Conservation (phyloP, 2,329 filamentous ascomycete species). For the Sporothrix brasiliensis region DNA sequence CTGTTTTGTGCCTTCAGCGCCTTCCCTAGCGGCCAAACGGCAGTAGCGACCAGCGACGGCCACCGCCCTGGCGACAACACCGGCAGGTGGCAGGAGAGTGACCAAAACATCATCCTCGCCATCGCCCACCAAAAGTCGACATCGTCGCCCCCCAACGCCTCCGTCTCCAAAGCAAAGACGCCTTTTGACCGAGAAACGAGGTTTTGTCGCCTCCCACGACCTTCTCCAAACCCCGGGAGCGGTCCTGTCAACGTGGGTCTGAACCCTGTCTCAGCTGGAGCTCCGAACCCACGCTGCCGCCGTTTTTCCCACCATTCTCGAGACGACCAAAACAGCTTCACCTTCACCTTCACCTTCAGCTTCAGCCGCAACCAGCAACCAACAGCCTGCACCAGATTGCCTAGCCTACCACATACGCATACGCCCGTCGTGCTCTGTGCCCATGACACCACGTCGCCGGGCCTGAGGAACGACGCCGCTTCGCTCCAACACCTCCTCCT, state of each 20-base stretch:
- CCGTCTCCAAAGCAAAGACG: background rate
- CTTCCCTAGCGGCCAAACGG: background rate
- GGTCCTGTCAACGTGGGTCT: background rate
- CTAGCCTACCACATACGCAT: background rate
- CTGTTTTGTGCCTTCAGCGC: background rate
- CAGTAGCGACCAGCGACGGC: conserved; percentile 16
- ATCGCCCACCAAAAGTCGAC: conserved; percentile 9
- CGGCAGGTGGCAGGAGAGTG: conserved; percentile 3
- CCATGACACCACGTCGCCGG: conserved; percentile 19
- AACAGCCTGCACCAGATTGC: background rate
- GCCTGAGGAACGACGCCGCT: conserved; percentile 28
- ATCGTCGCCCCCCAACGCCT: conserved; percentile 14
- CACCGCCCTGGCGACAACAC: background rate
- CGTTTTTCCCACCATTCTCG: background rate
- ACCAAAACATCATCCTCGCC: conserved; percentile 15
- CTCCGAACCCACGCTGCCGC: background rate
- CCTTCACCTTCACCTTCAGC: too few species aligned
- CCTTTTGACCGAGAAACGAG: background rate
- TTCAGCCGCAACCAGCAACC: background rate
- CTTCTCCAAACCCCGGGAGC: background rate
- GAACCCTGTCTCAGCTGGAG: background rate
- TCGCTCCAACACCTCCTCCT: conserved; percentile 14
- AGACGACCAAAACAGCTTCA: conserved; percentile 13
- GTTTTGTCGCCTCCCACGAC: background rate
- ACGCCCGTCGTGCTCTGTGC: background rate